Conservation (phyloP, 257 asterid genomes). For the Petunia axillaris region DNA sequence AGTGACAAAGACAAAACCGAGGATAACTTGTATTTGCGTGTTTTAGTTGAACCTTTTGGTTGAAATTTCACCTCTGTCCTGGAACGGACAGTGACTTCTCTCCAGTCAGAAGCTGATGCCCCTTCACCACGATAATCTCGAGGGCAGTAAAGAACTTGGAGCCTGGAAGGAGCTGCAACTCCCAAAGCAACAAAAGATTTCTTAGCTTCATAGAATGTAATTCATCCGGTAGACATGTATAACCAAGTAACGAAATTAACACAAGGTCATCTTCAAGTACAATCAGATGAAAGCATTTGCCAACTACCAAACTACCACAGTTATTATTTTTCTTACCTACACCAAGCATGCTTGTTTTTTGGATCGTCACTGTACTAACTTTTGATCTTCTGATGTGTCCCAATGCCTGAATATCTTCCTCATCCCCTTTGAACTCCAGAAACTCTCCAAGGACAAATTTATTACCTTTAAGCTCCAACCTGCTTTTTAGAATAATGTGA, state of each 20-base stretch:
- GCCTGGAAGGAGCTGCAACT: slow-evolving; percentile 69
- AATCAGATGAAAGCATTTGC: not conserved
- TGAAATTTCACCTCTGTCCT: slow-evolving; percentile 77
- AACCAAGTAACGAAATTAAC: slow-evolving; percentile 8
- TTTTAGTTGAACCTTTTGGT: slow-evolving; percentile 62
- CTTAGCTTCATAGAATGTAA: not conserved
- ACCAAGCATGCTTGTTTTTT: slow-evolving; percentile 96
- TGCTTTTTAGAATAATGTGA: slow-evolving; percentile 33
- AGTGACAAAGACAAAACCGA: slow-evolving; percentile 70
- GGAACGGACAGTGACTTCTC: slow-evolving; percentile 76
- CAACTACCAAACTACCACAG: slow-evolving; percentile 16
- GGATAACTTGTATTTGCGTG: slow-evolving; percentile 75
- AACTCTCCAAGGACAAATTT: slow-evolving; percentile 82
- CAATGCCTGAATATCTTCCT: slow-evolving; percentile 69
- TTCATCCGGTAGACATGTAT: not conserved
- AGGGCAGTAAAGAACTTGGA: slow-evolving; percentile 65
- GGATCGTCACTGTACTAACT: slow-evolving; percentile 68
- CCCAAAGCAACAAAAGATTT: slow-evolving; percentile 21
- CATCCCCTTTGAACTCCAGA: slow-evolving; percentile 85
- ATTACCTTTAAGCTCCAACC: slow-evolving; percentile 85
- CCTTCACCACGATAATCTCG: slow-evolving; percentile 78
- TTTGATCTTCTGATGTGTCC: slow-evolving; percentile 83
- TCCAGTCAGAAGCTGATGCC: slow-evolving; percentile 62
- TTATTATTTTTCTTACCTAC: slow-evolving; percentile 55
- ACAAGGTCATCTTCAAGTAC: slow-evolving; percentile 7